phyloP scores from a whole-genome alignment of 768 basidiomycete genomes.

The Mrakia hoshinonis region DNA sequence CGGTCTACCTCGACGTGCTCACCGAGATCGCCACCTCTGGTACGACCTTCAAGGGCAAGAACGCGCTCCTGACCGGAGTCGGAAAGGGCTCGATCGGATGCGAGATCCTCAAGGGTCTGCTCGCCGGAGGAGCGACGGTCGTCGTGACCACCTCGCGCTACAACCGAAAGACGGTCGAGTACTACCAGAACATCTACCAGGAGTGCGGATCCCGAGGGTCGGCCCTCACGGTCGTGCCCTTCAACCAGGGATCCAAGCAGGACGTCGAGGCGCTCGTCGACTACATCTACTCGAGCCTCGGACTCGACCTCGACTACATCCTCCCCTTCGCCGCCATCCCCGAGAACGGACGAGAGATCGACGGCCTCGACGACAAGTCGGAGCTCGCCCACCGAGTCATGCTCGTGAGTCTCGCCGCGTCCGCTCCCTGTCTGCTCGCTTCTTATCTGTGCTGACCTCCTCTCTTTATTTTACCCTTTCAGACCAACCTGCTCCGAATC shows the following conservation, averaged over 20 bases:
- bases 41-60: constrained; percentile 98
- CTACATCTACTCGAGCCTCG: constrained; percentile 91
- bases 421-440: background rate
- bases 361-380: constrained; percentile 90
- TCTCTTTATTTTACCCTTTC: background rate
- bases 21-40: constrained; percentile 98
- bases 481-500: constrained; percentile 84
- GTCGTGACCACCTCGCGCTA: constrained; percentile 98
- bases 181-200: constrained; percentile 97
- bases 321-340: constrained; percentile 97
- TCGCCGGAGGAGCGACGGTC: constrained; percentile 92
- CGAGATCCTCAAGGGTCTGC: constrained; percentile 90
- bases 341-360: constrained; percentile 97
- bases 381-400: constrained; percentile 98
- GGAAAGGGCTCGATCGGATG: constrained; percentile 97
- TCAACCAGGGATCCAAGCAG: constrained; percentile 98
- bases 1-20: constrained; percentile 82
- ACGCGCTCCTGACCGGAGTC: constrained; percentile 92
- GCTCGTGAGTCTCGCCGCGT: constrained; percentile 45
- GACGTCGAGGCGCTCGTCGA: constrained; percentile 96
- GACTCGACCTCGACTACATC: constrained; percentile 96
- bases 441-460: background rate
- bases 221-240: constrained; percentile 94
- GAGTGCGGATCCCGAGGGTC: constrained; percentile 88
- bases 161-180: constrained; percentile 81